Evolutionary conservation across 345 rosid species (phyloP), one percentile per base, ranked within the genome.

Genomic region (Microthlaspi erraticum): DNA sequence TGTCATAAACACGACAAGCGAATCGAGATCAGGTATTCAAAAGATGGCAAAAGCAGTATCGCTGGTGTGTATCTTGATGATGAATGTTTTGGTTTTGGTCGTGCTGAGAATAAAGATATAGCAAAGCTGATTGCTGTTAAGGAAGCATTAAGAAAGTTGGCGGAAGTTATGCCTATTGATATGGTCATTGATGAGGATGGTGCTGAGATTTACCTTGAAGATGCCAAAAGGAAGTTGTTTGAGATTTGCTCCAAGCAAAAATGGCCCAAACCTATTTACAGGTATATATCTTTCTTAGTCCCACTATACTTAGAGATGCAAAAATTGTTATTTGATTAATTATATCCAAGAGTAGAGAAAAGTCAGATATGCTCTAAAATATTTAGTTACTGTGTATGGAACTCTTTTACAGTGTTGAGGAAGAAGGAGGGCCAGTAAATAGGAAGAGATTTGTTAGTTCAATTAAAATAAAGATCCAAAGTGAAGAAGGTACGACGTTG

Each of bases 101-200:
- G 86, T 33, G 89, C 95, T 0, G 78, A 84, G 51, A 80, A 82
- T 13, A 92, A 83, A 60, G 90, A 90, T 32, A 81, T 64, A 10
- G 87, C 98, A 7, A 92, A 77, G 87, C 85, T 88, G 33, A 79
- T 83, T 43, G 98, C 90, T 38, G 91, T 82, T 10, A 84, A 73
- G 71, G 79, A 50, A 68, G 91, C 96, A 8, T 55, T 92, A 68
- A 10, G 13, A 32, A 83, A 81, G 82, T 68, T 90, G 45, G 77
- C 77, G 0, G 66, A 52, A 19, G 60, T 37, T 44, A 26, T 69
- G 14, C 65, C 77, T 29, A 10, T 59, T 32, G 68, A 62, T n/a
- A 42, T 56, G 19, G 51, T 42, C 33, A 11, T 66, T 44, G 71
- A 59, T 8, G 60, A 75, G 9, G 84, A 50, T 18, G 33, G 48